These are phyloP conservation scores for Mycena venus DNA, from an alignment of 768 basidiomycete genomes.

Conservation along the genomic window DNA sequence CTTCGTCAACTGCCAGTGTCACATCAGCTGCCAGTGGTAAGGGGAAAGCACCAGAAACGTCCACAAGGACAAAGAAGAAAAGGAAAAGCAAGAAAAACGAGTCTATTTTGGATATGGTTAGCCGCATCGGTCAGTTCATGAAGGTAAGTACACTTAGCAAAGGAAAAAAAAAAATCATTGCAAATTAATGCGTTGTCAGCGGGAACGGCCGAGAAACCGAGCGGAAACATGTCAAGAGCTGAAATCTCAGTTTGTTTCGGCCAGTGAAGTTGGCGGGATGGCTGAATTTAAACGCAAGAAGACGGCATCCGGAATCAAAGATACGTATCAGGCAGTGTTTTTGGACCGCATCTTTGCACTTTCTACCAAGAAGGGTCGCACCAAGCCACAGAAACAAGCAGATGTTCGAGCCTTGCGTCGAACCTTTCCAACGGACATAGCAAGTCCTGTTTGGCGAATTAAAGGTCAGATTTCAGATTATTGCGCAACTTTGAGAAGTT, in stretches of 20 bases:
- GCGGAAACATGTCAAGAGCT: slow-evolving; percentile 34
- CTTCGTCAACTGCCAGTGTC: background rate
- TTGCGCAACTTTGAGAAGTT: too few relatives aligned
- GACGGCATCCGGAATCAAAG: slow-evolving; percentile 49
- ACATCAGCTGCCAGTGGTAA: too few relatives aligned
- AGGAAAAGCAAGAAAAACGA: slow-evolving; percentile 16
- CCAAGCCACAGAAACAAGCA: slow-evolving; percentile 27
- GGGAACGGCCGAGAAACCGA: background rate
- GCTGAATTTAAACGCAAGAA: slow-evolving; percentile 31
- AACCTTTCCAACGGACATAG: too few relatives aligned
- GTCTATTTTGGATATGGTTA: slow-evolving; percentile 30
- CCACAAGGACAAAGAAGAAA: too few relatives aligned
- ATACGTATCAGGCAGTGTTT: slow-evolving; percentile 45
- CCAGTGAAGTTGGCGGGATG: slow-evolving; percentile 28
- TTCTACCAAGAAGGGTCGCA: slow-evolving; percentile 29
- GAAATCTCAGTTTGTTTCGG: slow-evolving; percentile 31
- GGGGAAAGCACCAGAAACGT: too few relatives aligned
- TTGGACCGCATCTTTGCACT: slow-evolving; percentile 36
- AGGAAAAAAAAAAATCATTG: too few relatives aligned
- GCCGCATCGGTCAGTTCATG: slow-evolving; percentile 39
- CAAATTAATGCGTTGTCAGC: too few relatives aligned
- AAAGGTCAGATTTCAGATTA: too few relatives aligned
- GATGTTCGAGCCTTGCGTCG: slow-evolving; percentile 23
- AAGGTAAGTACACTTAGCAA: too few relatives aligned
- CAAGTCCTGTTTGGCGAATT: too few relatives aligned